Conservation (phyloP, 1,139 yeast genomes). For the Komagataea norvegica region DNA sequence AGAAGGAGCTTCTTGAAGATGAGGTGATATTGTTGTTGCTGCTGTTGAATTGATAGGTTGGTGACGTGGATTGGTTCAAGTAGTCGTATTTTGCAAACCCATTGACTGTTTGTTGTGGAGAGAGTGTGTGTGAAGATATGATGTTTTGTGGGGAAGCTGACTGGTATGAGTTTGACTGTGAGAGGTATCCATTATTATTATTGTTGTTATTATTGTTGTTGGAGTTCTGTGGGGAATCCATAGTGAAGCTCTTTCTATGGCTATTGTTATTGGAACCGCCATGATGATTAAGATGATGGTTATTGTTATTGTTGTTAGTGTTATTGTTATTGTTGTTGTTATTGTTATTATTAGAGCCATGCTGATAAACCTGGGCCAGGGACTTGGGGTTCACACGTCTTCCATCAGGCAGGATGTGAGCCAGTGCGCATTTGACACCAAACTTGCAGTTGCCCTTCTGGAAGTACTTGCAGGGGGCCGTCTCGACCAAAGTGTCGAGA, state of each 20-base stretch:
- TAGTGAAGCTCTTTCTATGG: no score
- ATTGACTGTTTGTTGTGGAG: slow-evolving; percentile 1
- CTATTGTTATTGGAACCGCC: no score
- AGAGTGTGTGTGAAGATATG: no score
- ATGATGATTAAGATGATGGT: no score
- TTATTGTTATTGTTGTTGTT: neutral
- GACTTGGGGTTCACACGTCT: slow-evolving; percentile 62
- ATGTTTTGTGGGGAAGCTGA: slow-evolving; percentile 4
- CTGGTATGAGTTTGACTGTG: neutral
- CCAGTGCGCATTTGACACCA: slow-evolving; percentile 89
- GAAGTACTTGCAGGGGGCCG: slow-evolving; percentile 85
- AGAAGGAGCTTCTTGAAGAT: slow-evolving; percentile 6
- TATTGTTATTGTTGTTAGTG: neutral
- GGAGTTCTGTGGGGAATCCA: no score
- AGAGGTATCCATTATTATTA: slow-evolving; percentile 4
- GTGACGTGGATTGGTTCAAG: slow-evolving; percentile 4
- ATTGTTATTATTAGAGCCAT: slow-evolving; percentile 14
- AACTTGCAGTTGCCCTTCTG: slow-evolving; percentile 94
- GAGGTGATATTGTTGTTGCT: neutral
- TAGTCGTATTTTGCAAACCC: slow-evolving; percentile 1
- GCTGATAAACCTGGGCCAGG: slow-evolving; percentile 25
- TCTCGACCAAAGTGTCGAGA: slow-evolving; percentile 52
- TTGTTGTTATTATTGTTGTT: no score
- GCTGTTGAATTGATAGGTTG: slow-evolving; percentile 1
- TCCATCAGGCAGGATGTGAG: slow-evolving; percentile 86